These are phyloP conservation scores for Gynostemma pentaphyllum DNA, from an alignment of 306 rosid species.

Conservation along the genomic window DNA sequence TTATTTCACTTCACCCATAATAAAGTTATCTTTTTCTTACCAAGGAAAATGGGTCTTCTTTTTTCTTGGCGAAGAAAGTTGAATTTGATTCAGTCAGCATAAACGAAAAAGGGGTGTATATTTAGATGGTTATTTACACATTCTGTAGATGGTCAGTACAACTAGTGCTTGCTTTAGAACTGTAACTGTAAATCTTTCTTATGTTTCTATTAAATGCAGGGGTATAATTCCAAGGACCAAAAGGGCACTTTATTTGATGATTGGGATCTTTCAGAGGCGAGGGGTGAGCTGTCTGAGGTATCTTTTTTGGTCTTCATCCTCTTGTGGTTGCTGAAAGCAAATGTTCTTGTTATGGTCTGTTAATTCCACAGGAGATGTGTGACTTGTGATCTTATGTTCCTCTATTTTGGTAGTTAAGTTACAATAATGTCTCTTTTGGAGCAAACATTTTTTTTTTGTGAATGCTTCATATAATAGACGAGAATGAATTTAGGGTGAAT, in stretches of 20 bases:
- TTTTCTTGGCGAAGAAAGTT: conserved; percentile 4
- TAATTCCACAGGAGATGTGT: neutral
- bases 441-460: too few species aligned
- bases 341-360: neutral
- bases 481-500: too few species aligned
- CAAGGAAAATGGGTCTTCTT: neutral
- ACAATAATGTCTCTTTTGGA: neutral
- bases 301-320: neutral
- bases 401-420: neutral
- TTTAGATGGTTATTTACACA: neutral
- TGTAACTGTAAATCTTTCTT: neutral
- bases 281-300: conserved; percentile 81
- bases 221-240: conserved; percentile 79
- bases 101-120: neutral
- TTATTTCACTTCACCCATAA: too few species aligned
- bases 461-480: too few species aligned
- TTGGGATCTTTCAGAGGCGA: conserved; percentile 91
- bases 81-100: neutral
- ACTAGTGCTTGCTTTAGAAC: neutral
- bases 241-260: conserved; percentile 69
- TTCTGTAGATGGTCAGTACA: neutral
- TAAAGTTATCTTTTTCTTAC: neutral
- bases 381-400: neutral
- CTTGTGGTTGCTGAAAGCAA: neutral
- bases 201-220: conserved; percentile 36